Base-by-base conservation (phyloP, 1,139 yeast genomes). In the Ogataea hybrid region DNA sequence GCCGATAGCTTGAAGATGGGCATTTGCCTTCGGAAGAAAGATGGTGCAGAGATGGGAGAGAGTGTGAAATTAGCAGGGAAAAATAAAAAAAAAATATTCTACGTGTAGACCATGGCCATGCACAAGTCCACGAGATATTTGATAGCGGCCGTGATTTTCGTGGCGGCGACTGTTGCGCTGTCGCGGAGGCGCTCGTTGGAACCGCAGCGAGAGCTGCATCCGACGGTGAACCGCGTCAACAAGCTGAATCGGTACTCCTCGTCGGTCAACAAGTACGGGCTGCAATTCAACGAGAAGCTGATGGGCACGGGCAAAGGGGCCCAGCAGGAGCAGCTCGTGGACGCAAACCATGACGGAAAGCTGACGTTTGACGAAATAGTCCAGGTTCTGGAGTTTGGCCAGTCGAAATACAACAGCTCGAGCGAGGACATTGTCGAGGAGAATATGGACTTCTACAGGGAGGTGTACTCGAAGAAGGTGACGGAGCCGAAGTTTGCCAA, bases 401-500 rank as follows among this genome's bases (percentile, higher is more conserved):
- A 42, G 16, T 36, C 38, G 4, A 37, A 42, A 10, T 44, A 49
- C 21, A 49, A 49, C 32, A 52, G 48, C 23, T 50, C 59, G 10
- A 49, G 48, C 21, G 61, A 52, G 12, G 54, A 57, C 25, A 46
- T 59, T 11, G 59, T 55, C 20, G 59, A 47, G 25, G 57, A 57
- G 34, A 58, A 54, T 37, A 58, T 59, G 61, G 61, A 60, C 27
- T 52, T 59, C 40, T 61, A 57, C 40, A 49, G 50, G 29, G 62
- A 58, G 42, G 63, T 57, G 21, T 59, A 52, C 36, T 51, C 58
- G 15, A 58, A 56, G 34, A 59, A 57, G 47, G 59, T 75, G 28
- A 50, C 59, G 15, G 76, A 69, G 49, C 81, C 81, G 2, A 69
- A 70, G 52, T 78, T 73, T 42, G 62, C 63, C n/a, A 59, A 73